phyloP scores from a whole-genome alignment of 352 stramenopile genomes.

The Saprolegnia parasitica region DNA sequence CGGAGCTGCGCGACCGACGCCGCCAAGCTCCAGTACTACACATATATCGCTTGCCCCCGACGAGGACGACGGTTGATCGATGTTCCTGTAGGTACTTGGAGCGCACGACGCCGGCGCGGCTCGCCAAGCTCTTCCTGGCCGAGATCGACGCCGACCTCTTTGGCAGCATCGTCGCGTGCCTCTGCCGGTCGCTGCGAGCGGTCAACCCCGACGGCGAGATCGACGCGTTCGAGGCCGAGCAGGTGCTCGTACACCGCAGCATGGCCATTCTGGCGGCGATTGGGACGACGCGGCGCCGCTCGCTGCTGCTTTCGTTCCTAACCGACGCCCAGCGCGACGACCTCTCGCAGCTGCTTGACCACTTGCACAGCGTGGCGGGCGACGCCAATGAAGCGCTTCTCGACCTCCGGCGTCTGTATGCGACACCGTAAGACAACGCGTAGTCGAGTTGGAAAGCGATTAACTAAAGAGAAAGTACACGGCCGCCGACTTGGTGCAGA shows the following conservation, averaged over 20 bases:
- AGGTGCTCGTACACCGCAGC: constrained; percentile 38
- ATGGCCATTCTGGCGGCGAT: constrained; percentile 41
- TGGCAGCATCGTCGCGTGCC: constrained; percentile 45
- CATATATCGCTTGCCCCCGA: background rate
- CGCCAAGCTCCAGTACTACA: constrained; percentile 45
- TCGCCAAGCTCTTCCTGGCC: constrained; percentile 52
- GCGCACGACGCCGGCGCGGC: constrained; percentile 41
- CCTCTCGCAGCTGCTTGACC: too few relatives aligned
- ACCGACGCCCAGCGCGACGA: background rate
- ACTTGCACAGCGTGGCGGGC: too few relatives aligned
- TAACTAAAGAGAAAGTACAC: constrained; percentile 69
- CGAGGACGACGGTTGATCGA: too few relatives aligned
- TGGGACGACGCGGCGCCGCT: constrained; percentile 45
- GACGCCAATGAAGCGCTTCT: too few relatives aligned
- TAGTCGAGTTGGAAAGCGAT: constrained; percentile 37
- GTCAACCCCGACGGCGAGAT: constrained; percentile 25
- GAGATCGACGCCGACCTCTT: constrained; percentile 75
- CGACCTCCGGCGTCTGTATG: too few relatives aligned
- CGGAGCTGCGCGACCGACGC: constrained; percentile 52
- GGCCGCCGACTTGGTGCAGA: constrained; percentile 82
- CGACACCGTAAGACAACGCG: background rate
- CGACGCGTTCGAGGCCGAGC: constrained; percentile 15
- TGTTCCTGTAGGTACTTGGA: constrained; percentile 48
- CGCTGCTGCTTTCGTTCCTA: constrained; percentile 55
- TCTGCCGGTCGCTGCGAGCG: background rate